Evolutionary conservation across 116 monocot species (phyloP).

Genomic region (Zostera marina): DNA sequence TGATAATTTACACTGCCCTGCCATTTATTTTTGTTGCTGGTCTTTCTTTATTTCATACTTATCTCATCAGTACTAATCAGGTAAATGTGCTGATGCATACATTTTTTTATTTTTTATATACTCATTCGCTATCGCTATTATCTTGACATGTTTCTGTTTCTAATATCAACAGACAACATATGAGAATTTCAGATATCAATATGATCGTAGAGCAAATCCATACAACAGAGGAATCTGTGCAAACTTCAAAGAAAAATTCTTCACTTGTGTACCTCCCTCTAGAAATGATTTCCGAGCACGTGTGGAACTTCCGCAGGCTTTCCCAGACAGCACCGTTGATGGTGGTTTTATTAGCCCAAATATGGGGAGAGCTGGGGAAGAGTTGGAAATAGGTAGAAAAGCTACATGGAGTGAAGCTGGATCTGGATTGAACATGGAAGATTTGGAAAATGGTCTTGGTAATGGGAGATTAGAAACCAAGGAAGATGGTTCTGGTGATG

Average conservation of each 20-base stretch:
- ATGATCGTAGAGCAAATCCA: slow-evolving; percentile 62
- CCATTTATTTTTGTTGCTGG: slow-evolving; percentile 68
- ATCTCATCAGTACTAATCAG: slow-evolving; percentile 77
- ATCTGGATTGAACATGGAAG: slow-evolving; percentile 10
- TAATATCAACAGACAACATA: slow-evolving; percentile 53
- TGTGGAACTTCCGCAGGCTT: slow-evolving; percentile 21
- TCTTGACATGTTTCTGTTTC: neutral
- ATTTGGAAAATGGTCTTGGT: slow-evolving; percentile 29
- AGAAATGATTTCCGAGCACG: slow-evolving; percentile 54
- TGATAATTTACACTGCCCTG: slow-evolving; percentile 51
- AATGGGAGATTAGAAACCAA: slow-evolving; percentile 27
- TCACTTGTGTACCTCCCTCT: slow-evolving; percentile 44
- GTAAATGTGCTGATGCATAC: slow-evolving; percentile 10
- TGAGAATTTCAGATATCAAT: slow-evolving; percentile 84
- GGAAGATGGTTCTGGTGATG: slow-evolving; percentile 14
- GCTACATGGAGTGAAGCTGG: slow-evolving; percentile 31
- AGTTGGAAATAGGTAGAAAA: slow-evolving; percentile 52
- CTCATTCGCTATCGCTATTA: slow-evolving; percentile 1
- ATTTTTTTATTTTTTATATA: slow-evolving; percentile 15
- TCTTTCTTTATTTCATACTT: slow-evolving; percentile 60
- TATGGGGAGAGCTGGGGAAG: slow-evolving; percentile 33
- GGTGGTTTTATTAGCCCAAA: slow-evolving; percentile 50
- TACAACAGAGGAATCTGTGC: slow-evolving; percentile 39
- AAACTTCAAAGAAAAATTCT: slow-evolving; percentile 74
- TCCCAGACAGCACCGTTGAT: slow-evolving; percentile 5